Conservation (phyloP, 164 flowering plant species). For the Dillenia turbinata region DNA sequence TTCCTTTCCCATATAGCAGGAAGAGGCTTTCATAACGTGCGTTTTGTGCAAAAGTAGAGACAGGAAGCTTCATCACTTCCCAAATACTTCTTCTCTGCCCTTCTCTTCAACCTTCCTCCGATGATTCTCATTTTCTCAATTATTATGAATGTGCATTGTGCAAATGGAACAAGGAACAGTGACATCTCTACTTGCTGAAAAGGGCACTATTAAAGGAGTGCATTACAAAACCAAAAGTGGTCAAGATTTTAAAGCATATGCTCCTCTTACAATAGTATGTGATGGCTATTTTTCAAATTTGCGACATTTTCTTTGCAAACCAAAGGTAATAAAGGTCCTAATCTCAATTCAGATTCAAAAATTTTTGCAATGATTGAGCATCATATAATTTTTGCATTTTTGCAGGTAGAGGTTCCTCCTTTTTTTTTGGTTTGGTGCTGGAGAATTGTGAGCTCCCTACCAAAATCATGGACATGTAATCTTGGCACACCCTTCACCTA, state of each 20-base stretch:
- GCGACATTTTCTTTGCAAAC: slow-evolving; percentile 76
- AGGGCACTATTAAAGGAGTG: slow-evolving; percentile 74
- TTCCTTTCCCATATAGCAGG: slow-evolving; percentile 85
- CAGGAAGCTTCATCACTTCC: slow-evolving; percentile 80
- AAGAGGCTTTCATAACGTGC: slow-evolving; percentile 94
- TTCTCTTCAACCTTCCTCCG: too few relatives aligned
- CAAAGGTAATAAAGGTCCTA: too few relatives aligned
- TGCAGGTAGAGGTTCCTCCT: too few relatives aligned
- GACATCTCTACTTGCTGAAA: slow-evolving; percentile 71
- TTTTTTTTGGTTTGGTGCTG: slow-evolving; percentile 77
- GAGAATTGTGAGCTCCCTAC: slow-evolving; percentile 84
- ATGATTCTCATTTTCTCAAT: too few relatives aligned
- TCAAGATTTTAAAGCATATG: slow-evolving; percentile 53
- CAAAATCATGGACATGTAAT: slow-evolving; percentile 90
- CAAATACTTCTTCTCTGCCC: slow-evolving; percentile 59
- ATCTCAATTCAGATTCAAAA: too few relatives aligned
- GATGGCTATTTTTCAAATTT: slow-evolving; percentile 95
- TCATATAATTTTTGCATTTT: background rate
- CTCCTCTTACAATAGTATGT: slow-evolving; percentile 87
- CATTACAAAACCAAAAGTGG: slow-evolving; percentile 65
- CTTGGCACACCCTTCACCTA: slow-evolving; percentile 83
- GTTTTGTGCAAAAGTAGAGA: slow-evolving; percentile 85
- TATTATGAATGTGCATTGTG: too few relatives aligned
- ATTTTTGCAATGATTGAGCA: too few relatives aligned
- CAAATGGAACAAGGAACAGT: slow-evolving; percentile 75